Evolutionary conservation across 2,329 filamentous ascomycete species (phyloP), one percentile per base, ranked within the genome.

Genomic region (Cordyceps pruinosa): DNA sequence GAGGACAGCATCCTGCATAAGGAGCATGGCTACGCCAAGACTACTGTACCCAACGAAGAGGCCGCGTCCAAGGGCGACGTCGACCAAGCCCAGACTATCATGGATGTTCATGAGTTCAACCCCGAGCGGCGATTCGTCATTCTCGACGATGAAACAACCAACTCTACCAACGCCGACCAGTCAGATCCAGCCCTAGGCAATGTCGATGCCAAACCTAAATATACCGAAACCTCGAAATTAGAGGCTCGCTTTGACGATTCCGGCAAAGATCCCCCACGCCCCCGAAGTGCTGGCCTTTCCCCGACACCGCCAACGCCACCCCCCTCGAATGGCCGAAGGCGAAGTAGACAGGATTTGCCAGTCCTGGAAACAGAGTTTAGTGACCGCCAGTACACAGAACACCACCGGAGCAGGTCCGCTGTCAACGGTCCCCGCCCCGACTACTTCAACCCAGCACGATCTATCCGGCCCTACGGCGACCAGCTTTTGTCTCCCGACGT

Each of bases 51-150:
- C 17, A 76, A 74, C 57, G 85, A 86, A 62, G 82, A 86, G 58
- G 77, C 81, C 28, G 76, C 77, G 50, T 78, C 79, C 58, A 81
- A 81, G 57, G 88, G 88, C 39, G 79, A 81, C 6, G 70, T 86
- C 58, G 86, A 91, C 53, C 88, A 92, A 65, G 73, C 84, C 26
- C 84, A 84, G 13, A 75, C 91, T 49, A 74, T 92, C 25, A 72
- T 86, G 56, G 83, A 87, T 57, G 80, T 88, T 53, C 73, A 76
- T 62, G 78, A 83, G 58, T 68, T 77, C 64, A 84, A 83, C 62
- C 77, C 79, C 5, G 87, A 90, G 66, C 78, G 83, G 37, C 81
- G 86, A 39, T 89, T 86, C 63, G 82, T 88, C 9, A 70, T 87
- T 37, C 71, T 87, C 39, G 71, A 71, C 15, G 71, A 70, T 37